Evolutionary conservation across 768 basidiomycete species (phyloP), one percentile per base, ranked within the genome.

Genomic region (Mycena chlorophos): DNA sequence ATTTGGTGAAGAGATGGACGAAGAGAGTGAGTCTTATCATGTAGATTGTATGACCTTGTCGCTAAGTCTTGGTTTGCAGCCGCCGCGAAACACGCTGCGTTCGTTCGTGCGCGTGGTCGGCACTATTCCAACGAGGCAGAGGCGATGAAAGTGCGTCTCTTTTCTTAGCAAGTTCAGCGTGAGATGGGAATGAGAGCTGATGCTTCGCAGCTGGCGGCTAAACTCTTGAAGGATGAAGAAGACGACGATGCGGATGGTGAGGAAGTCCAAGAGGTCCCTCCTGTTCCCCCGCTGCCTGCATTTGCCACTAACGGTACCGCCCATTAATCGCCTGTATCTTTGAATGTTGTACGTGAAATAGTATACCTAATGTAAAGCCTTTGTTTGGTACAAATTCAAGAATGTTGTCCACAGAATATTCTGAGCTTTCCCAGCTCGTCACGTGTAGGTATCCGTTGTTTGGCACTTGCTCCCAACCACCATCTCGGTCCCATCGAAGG

Each of bases 61-160:
- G 42, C 37, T 48, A 42, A 49, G 50, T 34, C 22, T 28, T 46
- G n/a, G n/a, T n/a, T 48, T 49, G 14, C 57, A 94, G 91, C 91
- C 56, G 86, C 85, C 45, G 86, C 81, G 31, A 92, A 91, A 72
- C 91, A 90, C 63, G 89, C 86, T 14, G 91, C 78, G 22, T 94
- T 94, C 64, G 77, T 92, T 28, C 82, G 83, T 61, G 91, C 90
- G 22, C 81, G 91, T 22, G 89, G 88, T 51, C 78, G 89, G 52
- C 92, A 94, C 65, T 94, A 94, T 63, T 92, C 91, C 4, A 93
- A 94, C 49, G 92, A 94, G 67, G 92, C 89, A 1, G 89, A 93
- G 67, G 92, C 91, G 17, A 93, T 94, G 92, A 93, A 93, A 84
- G 91, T 88, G 70, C 43, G 70, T 46, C 47, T 19, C 47, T 40